A percentile compares a stretch with the other conserved stretches of the same genome.
Evolutionary conservation across 1,139 yeast genomes (phyloP).

Genomic region (Hyphopichia burtonii): DNA sequence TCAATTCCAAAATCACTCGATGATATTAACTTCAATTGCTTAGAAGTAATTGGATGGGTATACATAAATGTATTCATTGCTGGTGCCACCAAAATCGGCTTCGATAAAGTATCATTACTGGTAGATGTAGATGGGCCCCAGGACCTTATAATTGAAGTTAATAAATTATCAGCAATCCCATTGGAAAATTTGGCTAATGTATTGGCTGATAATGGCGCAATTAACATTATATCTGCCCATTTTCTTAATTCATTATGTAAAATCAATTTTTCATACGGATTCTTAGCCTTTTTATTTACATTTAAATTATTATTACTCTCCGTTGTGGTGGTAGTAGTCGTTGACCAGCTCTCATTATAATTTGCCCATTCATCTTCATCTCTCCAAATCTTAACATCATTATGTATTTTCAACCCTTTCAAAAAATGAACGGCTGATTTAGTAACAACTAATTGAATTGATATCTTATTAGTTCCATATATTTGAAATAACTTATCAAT

Average conservation of each 20-base stretch:
- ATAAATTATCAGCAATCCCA: slow-evolving; percentile 86
- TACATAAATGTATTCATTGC: slow-evolving; percentile 98
- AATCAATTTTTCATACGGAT: slow-evolving; percentile 47
- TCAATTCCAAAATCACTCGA: slow-evolving; percentile 57
- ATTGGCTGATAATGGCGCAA: slow-evolving; percentile 94
- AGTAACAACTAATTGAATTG: slow-evolving; percentile 85
- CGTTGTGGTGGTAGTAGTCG: slow-evolving; percentile 13
- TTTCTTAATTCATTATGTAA: slow-evolving; percentile 85
- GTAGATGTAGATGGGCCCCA: slow-evolving; percentile 70
- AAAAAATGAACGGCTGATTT: slow-evolving; percentile 80
- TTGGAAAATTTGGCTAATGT: slow-evolving; percentile 87
- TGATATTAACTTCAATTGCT: slow-evolving; percentile 62
- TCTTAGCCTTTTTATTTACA: slow-evolving; percentile 30
- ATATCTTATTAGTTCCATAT: slow-evolving; percentile 67
- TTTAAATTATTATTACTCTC: slow-evolving; percentile 3
- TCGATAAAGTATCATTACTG: slow-evolving; percentile 25
- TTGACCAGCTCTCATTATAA: slow-evolving; percentile 37
- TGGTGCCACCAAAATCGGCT: slow-evolving; percentile 88
- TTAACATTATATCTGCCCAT: slow-evolving; percentile 92
- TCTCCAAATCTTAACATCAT: slow-evolving; percentile 87
- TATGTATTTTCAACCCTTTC: slow-evolving; percentile 72
- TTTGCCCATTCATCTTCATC: slow-evolving; percentile 89
- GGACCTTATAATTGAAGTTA: slow-evolving; percentile 80
- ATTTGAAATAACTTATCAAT: slow-evolving; percentile 78
- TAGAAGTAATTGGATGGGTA: slow-evolving; percentile 88